Evolutionary conservation across 176 grass and related monocot genomes (phyloP), one percentile per base, ranked within the genome.

Genomic region (Guadua angustifolia): DNA sequence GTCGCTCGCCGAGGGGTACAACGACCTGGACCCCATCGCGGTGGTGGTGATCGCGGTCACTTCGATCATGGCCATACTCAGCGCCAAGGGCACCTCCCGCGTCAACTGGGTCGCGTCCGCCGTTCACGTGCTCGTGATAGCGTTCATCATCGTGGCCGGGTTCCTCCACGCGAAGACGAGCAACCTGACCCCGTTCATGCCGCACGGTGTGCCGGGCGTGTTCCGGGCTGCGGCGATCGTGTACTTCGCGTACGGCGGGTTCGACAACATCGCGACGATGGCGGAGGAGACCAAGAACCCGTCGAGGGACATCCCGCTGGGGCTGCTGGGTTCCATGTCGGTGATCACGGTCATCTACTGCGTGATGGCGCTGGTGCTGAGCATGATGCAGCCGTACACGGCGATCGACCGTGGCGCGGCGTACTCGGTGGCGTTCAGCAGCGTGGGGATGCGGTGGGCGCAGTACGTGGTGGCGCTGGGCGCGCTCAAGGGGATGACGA

Each of bases 401-500:
- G 77, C 75, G 9, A 94, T 99, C 76, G 89, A 89, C 86, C 50
- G 60, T 43, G 70, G 69, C 42, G 93, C 93, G 0, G 93, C 93
- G 14, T 99, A 92, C 91, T 95, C 93, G 17, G 84, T 90, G 43
- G 96, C 96, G 43, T 99, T 99, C 88, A 15, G 49, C 77, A 66
- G 39, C 43, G 91, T 99, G 17, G 96, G 93, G 51, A 90, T 95
- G 87, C 85, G 65, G 26, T 99, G 96, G 96, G 91, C 91, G 22
- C 83, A 95, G 86, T 99, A 94, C 82, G 67, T 95, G 15, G 96
- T 98, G 69, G 96, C 96, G 0, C 62, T 95, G 12, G 96, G 96
- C 51, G 96, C 96, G 44, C 89, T 98, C 73, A 98, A 98, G 90
- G 96, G 96, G 77, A 98, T 98, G 96, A 98, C 96, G 4, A 95